Base-by-base conservation (phyloP, 768 basidiomycete species). In the Lactifluus rugatus region DNA sequence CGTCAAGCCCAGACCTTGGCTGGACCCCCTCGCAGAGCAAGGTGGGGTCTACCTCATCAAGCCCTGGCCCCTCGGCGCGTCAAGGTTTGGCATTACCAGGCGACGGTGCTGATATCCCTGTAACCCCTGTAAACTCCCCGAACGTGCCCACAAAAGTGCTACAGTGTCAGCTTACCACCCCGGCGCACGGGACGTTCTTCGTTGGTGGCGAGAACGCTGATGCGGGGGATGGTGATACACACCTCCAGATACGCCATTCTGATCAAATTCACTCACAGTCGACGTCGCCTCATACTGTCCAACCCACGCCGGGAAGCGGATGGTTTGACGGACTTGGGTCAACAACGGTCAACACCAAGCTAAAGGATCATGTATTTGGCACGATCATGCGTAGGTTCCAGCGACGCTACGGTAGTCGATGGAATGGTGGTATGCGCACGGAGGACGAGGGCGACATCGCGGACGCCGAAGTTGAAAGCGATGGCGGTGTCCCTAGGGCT, bases 341-440 rank as follows among this genome's bases (percentile, higher is more conserved):
- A 14, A 98, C 96, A 5, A 80, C 85, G 53, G 93, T 97, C 59
- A 98, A 99, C 70, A 92, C 88, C 39, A 89, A 83, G 69, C 75
- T 99, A 57, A 94, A 93, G 71, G 93, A 98, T 67, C 93, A 95
- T 65, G 92, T 99, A 47, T 95, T 99, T 68, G 88, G 82, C 60
- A 88, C 89, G 17, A 83, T 98, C 32, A 74, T 97, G 61, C 82
- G 84, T 48, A 78, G 89, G 57, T 81, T 92, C 57, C 78, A 80
- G 39, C 80, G 81, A 63, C 80, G 80, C 34, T 68, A 65, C 16
- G 66, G 69, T 21, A 63, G 66, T n/a, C 64, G 64, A 21, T 67
- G 66, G 69, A 62, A 36, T 19, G 54, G 55, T 9, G 64, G 65
- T 37, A 67, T 72, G 25, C 73, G 71, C 64, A 77, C 74, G 8